Evolutionary conservation across 495 filamentous ascomycete genomes (phyloP).

Genomic region (Daldinia bambusicola): DNA sequence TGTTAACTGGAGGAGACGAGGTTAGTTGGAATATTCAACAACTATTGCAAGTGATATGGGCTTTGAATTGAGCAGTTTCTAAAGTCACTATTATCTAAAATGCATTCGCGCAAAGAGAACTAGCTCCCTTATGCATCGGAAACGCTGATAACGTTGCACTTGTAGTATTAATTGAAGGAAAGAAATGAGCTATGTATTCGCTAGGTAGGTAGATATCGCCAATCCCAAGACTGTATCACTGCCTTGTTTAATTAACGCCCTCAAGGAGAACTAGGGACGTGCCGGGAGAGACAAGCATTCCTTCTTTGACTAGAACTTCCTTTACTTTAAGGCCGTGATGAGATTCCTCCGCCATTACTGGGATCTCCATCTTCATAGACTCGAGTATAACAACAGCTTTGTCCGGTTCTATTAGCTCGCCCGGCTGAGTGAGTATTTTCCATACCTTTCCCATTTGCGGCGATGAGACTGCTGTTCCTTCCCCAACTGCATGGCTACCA

Average conservation of each 20-base stretch:
- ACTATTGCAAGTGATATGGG: too few species aligned
- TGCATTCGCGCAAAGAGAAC: too few species aligned
- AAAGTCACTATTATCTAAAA: too few species aligned
- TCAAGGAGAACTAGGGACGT: conserved; percentile 45
- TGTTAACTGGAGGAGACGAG: too few species aligned
- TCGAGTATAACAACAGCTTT: conserved; percentile 59
- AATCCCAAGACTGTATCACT: neutral
- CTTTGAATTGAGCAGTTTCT: too few species aligned
- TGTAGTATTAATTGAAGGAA: too few species aligned
- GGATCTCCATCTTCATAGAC: conserved; percentile 68
- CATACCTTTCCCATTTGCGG: conserved; percentile 64
- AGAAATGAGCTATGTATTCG: neutral
- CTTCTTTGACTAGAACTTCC: conserved; percentile 31
- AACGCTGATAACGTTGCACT: too few species aligned
- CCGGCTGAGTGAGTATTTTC: conserved; percentile 63
- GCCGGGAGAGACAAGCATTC: conserved; percentile 28
- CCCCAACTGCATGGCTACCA: conserved; percentile 1
- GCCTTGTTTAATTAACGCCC: conserved; percentile 47
- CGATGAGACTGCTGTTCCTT: conserved; percentile 53
- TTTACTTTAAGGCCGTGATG: conserved; percentile 29
- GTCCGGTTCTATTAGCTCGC: conserved; percentile 50
- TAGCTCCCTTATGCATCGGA: too few species aligned
- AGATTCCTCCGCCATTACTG: conserved; percentile 22
- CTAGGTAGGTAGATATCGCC: neutral
- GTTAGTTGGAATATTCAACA: too few species aligned